Percentiles rank a stretch among this genome's conserved stretches.
Conservation (phyloP, 768 basidiomycete genomes). For the Russula foetens region DNA sequence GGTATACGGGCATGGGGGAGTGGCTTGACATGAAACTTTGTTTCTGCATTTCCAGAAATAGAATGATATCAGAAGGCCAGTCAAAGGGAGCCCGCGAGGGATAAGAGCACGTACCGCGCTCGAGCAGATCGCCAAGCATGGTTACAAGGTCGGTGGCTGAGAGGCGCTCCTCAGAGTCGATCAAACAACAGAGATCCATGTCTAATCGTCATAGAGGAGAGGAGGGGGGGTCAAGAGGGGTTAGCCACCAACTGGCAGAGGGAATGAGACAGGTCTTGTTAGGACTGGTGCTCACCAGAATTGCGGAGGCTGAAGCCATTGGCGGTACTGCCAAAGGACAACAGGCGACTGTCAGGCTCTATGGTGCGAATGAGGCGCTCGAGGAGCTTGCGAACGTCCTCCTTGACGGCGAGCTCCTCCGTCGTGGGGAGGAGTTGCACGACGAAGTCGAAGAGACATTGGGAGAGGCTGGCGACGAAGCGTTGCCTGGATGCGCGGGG, state of each 20-base stretch:
- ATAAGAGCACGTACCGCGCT: constrained; percentile 58
- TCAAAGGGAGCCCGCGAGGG: background rate
- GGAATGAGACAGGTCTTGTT: no score
- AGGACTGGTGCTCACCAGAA: constrained; percentile 51
- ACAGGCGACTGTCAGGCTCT: constrained; percentile 80
- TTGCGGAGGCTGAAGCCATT: constrained; percentile 96
- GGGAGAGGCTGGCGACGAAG: constrained; percentile 75
- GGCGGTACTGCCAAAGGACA: constrained; percentile 94
- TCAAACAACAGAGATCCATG: constrained; percentile 97
- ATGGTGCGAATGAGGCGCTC: constrained; percentile 94
- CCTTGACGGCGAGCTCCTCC: constrained; percentile 90
- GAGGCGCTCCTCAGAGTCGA: constrained; percentile 75
- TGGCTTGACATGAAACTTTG: constrained; percentile 93
- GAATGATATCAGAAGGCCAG: background rate
- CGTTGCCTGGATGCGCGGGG: constrained; percentile 42
- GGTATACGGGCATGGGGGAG: constrained; percentile 96
- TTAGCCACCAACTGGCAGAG: background rate
- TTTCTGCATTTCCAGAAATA: constrained; percentile 46
- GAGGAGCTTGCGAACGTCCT: constrained; percentile 90
- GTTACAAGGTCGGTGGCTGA: constrained; percentile 87
- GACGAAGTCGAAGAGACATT: constrained; percentile 89
- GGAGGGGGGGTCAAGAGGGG: background rate
- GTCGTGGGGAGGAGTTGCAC: constrained; percentile 83
- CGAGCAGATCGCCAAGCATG: constrained; percentile 86
- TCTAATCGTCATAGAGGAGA: no score